These are phyloP conservation scores for Pichia sp. DNA, from an alignment of 1,139 yeast genomes.

Conservation along the genomic window DNA sequence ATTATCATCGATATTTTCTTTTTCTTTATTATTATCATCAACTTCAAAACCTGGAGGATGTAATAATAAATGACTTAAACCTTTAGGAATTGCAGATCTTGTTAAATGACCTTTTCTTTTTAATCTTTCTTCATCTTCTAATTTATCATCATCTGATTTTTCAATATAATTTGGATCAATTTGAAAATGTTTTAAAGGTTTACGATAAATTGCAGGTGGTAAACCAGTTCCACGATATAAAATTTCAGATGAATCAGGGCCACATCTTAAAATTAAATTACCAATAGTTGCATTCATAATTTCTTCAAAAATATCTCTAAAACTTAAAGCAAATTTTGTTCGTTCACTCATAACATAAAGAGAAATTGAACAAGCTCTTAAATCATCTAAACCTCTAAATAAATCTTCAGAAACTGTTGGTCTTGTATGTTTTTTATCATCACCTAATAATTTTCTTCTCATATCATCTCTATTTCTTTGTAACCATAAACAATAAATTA, in stretches of 20 bases:
- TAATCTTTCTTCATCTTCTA: slow-evolving; percentile 41
- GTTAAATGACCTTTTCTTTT: slow-evolving; percentile 42
- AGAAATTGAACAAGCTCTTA: slow-evolving; percentile 54
- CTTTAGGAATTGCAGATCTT: slow-evolving; percentile 43
- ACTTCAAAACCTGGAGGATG: slow-evolving; percentile 26
- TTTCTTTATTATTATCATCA: not conserved
- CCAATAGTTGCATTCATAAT: slow-evolving; percentile 53
- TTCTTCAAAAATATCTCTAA: slow-evolving; percentile 58
- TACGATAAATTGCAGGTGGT: slow-evolving; percentile 50
- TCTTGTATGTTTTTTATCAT: slow-evolving; percentile 47
- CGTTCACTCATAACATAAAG: slow-evolving; percentile 59
- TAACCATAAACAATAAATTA: slow-evolving; percentile 56
- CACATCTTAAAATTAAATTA: slow-evolving; percentile 47
- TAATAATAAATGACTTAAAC: slow-evolving; percentile 41
- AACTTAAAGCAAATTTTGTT: slow-evolving; percentile 48
- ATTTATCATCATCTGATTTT: slow-evolving; percentile 36
- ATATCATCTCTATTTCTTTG: slow-evolving; percentile 50
- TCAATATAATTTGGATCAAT: slow-evolving; percentile 28
- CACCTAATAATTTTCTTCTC: slow-evolving; percentile 42
- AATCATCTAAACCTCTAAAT: slow-evolving; percentile 48
- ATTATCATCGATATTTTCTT: not conserved
- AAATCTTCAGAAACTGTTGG: slow-evolving; percentile 46
- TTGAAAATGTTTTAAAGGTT: slow-evolving; percentile 33
- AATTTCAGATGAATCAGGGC: slow-evolving; percentile 48
- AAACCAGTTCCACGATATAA: slow-evolving; percentile 37